These are phyloP conservation scores for Ceratocystis harringtonii DNA, from an alignment of 2,329 filamentous ascomycete genomes.

Conservation along the genomic window DNA sequence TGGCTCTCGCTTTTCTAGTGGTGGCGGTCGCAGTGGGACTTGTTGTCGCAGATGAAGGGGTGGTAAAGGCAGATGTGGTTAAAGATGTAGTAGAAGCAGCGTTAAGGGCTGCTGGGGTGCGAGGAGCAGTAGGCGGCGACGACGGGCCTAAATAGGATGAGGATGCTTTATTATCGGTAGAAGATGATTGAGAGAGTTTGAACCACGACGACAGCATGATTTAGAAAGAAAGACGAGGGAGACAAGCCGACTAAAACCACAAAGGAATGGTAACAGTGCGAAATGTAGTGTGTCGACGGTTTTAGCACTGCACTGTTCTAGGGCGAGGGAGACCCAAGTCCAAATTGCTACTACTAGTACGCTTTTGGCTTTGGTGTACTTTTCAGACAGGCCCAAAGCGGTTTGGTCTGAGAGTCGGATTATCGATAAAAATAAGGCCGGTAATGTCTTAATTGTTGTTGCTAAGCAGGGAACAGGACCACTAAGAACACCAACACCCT, in stretches of 20 bases:
- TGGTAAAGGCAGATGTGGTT: background rate
- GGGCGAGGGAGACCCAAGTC: slow-evolving; percentile 1
- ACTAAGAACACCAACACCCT: slow-evolving; percentile 2
- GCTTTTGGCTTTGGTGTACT: slow-evolving; percentile 9
- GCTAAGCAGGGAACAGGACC: background rate
- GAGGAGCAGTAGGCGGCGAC: background rate
- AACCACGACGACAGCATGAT: slow-evolving; percentile 11
- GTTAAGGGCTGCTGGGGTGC: background rate
- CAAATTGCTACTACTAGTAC: slow-evolving; percentile 5
- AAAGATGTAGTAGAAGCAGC: background rate
- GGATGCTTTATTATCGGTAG: background rate
- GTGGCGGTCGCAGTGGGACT: slow-evolving; percentile 9
- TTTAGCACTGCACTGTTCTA: background rate
- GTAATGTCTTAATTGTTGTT: background rate
- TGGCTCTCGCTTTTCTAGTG: background rate
- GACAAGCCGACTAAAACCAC: slow-evolving; percentile 2
- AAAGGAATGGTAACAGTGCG: slow-evolving; percentile 10
- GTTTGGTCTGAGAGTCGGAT: slow-evolving; percentile 1
- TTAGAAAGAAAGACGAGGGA: slow-evolving; percentile 9
- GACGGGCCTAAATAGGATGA: background rate
- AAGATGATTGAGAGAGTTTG: slow-evolving; percentile 1
- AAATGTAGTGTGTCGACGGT: background rate
- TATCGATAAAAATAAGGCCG: slow-evolving; percentile 8
- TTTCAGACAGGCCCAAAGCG: slow-evolving; percentile 2
- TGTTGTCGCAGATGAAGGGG: slow-evolving; percentile 3